Percentiles rank a stretch among this genome's conserved stretches.
Conservation (phyloP, 257 asterid genomes). For the Solanum pennellii region DNA sequence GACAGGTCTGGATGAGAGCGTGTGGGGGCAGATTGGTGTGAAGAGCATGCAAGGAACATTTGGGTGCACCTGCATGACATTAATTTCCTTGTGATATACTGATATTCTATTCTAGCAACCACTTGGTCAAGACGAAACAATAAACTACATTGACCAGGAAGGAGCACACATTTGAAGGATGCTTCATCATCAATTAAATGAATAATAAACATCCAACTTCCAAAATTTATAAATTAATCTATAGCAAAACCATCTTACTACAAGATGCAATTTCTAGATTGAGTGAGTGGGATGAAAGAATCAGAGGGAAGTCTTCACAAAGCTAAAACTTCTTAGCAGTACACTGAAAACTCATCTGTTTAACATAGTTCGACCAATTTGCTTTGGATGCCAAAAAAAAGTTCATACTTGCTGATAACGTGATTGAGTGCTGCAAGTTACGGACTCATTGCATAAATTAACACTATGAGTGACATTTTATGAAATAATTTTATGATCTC, state of each 20-base stretch:
- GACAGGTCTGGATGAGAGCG: slow-evolving; percentile 98
- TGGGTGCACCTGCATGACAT: slow-evolving; percentile 77
- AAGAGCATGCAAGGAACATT: slow-evolving; percentile 99
- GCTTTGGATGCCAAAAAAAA: neutral
- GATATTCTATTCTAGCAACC: neutral
- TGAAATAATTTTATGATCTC: neutral
- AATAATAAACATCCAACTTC: neutral
- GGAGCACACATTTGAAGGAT: neutral
- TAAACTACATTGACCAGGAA: neutral
- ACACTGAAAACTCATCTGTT: neutral
- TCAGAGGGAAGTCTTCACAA: neutral
- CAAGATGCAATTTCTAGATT: neutral
- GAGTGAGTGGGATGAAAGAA: neutral
- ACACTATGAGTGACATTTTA: neutral
- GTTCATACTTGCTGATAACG: neutral
- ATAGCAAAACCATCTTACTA: neutral
- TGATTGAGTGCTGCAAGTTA: neutral
- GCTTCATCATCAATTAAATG: neutral
- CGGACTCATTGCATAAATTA: neutral
- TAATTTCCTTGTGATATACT: neutral
- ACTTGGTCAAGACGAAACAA: neutral
- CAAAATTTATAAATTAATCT: neutral
- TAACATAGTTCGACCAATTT: neutral
- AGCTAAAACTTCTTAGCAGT: neutral
- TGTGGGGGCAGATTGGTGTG: slow-evolving; percentile 95